A percentile compares a stretch with the other conserved stretches of the same genome.
Evolutionary conservation across 1,139 yeast species (phyloP).

Genomic region (Hyphopichia khmerensis): DNA sequence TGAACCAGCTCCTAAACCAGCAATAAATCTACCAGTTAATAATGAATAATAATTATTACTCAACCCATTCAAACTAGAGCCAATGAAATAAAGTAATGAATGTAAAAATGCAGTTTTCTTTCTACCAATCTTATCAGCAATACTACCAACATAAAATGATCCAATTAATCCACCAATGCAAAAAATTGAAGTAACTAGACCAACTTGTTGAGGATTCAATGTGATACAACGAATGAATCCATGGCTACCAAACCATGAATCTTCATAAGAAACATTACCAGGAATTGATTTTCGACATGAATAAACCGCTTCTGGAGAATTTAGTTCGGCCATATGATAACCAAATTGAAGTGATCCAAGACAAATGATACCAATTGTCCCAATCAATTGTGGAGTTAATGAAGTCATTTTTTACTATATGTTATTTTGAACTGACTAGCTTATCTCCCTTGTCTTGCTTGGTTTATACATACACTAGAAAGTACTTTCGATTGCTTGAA

Average conservation of each 20-base stretch:
- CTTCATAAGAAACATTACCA: slow-evolving; percentile 26
- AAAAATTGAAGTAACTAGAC: slow-evolving; percentile 79
- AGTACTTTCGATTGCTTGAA: too few relatives aligned
- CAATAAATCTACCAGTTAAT: slow-evolving; percentile 68
- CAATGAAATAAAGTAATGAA: slow-evolving; percentile 57
- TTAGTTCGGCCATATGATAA: slow-evolving; percentile 51
- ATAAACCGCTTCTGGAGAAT: slow-evolving; percentile 43
- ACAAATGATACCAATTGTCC: slow-evolving; percentile 37
- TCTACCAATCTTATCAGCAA: slow-evolving; percentile 74
- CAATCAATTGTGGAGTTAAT: slow-evolving; percentile 22
- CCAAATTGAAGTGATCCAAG: slow-evolving; percentile 50
- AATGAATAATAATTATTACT: slow-evolving; percentile 46
- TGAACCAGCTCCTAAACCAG: slow-evolving; percentile 86
- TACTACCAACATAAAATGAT: slow-evolving; percentile 65
- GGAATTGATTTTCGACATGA: slow-evolving; percentile 37
- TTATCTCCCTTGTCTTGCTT: too few relatives aligned
- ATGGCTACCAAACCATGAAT: slow-evolving; percentile 38
- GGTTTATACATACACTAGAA: too few relatives aligned
- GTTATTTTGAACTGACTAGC: too few relatives aligned
- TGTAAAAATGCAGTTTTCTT: slow-evolving; percentile 56
- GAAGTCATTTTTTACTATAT: background rate
- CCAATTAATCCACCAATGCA: slow-evolving; percentile 86
- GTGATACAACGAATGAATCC: slow-evolving; percentile 52
- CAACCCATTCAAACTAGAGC: slow-evolving; percentile 62
- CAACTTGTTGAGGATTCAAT: slow-evolving; percentile 64